A percentile compares a stretch with the other conserved stretches of the same genome.
These are phyloP conservation scores for Colletotrichum sp. DNA, from an alignment of 2,329 filamentous ascomycete species.

Conservation along the genomic window DNA sequence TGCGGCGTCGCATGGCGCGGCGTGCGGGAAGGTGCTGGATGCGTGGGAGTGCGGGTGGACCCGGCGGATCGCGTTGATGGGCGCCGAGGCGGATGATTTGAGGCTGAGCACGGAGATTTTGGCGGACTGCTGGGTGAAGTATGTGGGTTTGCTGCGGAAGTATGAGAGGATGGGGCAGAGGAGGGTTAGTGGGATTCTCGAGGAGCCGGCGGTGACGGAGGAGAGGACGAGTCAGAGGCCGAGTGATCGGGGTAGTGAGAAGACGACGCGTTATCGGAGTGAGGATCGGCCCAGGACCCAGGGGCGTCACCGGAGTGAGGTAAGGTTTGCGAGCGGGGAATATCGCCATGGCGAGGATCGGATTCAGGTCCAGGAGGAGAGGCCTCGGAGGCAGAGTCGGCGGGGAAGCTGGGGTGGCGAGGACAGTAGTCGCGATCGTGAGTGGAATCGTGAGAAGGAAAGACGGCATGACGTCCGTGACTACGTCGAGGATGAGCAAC, in stretches of 20 bases:
- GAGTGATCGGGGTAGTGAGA: not conserved
- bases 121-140: conserved; percentile 10
- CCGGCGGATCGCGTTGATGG: not conserved
- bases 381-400: not conserved
- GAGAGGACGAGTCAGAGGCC: not conserved
- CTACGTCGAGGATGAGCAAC: not conserved
- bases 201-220: not conserved
- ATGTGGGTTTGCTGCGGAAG: conserved; percentile 7
- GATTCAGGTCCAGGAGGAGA: not conserved
- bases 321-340: not conserved
- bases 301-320: not conserved
- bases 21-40: not conserved
- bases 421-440: too few species aligned
- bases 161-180: conserved; percentile 8
- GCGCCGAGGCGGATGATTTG: not conserved
- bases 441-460: not conserved
- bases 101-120: conserved; percentile 4
- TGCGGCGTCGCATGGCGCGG: not conserved
- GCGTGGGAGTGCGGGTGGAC: conserved; percentile 4
- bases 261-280: not conserved
- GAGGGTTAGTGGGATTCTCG: not conserved
- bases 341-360: not conserved
- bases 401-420: not conserved
- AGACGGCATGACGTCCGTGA: not conserved
- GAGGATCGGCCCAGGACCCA: not conserved